Evolutionary conservation across 805 yeast genomes (phyloP), one percentile per base, ranked within the genome.

Genomic region (Dipodascus albidus): DNA sequence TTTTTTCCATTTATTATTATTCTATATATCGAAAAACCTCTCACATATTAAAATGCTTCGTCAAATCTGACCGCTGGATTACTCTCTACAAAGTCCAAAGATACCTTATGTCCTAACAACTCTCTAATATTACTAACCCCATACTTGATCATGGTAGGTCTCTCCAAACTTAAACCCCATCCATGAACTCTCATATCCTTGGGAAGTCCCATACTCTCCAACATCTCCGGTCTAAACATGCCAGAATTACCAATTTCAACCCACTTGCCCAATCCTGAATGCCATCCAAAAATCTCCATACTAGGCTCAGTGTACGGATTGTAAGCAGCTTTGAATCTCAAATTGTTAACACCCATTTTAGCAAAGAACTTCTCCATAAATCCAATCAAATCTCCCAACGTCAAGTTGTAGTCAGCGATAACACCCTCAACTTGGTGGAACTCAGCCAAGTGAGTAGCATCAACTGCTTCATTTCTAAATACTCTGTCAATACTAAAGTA

Each of bases 351-450:
- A 68, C 99, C 99, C 99, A 93, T 93, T 74, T 87, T 87, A 55
- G 82, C 80, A 73, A 93, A 93, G 80, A 93, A 93, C 66, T 85
- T 87, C 71, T 93, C 91, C 99, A 93, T 90, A 81, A 93, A 93
- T 35, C 96, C 96, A 69, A 93, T 93, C 71, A 93, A 78, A 67
- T 91, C 96, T 58, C 99, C 99, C 63, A 93, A 75, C 3, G 99
- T 90, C 62, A 93, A 75, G 69, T 89, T 84, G 72, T 88, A 91
- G 68, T 95, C 99, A 31, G 98, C 99, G 66, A 93, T 77, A 53
- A 93, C 99, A 75, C 99, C 99, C 74, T 93, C 99, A 58, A 93
- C 95, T 75, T 93, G 99, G 73, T 93, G 98, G 78, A 93, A 93
- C 74, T 93, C 99, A 42, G 99, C 99, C 72, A 93, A 80, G 71